A percentile compares a stretch with the other conserved stretches of the same genome.
These are phyloP conservation scores for Leccinellum albellum DNA, from an alignment of 768 basidiomycete species.

Conservation along the genomic window DNA sequence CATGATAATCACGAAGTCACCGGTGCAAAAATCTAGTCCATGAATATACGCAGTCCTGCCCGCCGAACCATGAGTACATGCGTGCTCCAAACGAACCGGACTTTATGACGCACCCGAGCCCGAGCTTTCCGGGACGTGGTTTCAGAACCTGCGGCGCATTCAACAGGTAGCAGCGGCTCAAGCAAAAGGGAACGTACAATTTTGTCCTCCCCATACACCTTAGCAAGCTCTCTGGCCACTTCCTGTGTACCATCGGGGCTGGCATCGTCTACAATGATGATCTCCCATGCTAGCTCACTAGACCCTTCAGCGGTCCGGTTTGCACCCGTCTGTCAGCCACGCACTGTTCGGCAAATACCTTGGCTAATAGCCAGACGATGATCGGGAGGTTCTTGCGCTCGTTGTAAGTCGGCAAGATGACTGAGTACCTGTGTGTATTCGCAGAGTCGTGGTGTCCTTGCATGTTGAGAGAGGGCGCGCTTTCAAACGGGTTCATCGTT, in stretches of 20 bases:
- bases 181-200: slow-evolving; percentile 38
- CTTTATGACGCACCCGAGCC: slow-evolving; percentile 64
- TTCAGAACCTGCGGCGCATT: slow-evolving; percentile 57
- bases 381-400: slow-evolving; percentile 90
- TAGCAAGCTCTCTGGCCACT: slow-evolving; percentile 74
- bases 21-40: slow-evolving; percentile 83
- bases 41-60: slow-evolving; percentile 88
- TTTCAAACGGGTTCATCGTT: slow-evolving; percentile 67
- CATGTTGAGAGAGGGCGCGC: slow-evolving; percentile 54
- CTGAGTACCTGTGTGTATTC: slow-evolving; percentile 78
- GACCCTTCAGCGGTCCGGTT: slow-evolving; percentile 7
- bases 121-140: slow-evolving; percentile 87
- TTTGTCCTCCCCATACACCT: slow-evolving; percentile 78
- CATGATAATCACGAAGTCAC: slow-evolving; percentile 96
- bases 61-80: neutral
- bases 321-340: slow-evolving; percentile 24
- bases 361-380: slow-evolving; percentile 80
- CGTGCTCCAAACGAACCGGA: neutral
- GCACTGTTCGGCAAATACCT: slow-evolving; percentile 73
- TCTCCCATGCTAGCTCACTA: slow-evolving; percentile 78
- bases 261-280: slow-evolving; percentile 89
- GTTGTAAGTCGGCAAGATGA: slow-evolving; percentile 92
- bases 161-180: neutral
- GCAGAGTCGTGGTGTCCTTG: slow-evolving; percentile 43
- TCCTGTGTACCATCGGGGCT: slow-evolving; percentile 93